phyloP scores from a whole-genome alignment of 106 monocot species.

The Apostasia ramifera region DNA sequence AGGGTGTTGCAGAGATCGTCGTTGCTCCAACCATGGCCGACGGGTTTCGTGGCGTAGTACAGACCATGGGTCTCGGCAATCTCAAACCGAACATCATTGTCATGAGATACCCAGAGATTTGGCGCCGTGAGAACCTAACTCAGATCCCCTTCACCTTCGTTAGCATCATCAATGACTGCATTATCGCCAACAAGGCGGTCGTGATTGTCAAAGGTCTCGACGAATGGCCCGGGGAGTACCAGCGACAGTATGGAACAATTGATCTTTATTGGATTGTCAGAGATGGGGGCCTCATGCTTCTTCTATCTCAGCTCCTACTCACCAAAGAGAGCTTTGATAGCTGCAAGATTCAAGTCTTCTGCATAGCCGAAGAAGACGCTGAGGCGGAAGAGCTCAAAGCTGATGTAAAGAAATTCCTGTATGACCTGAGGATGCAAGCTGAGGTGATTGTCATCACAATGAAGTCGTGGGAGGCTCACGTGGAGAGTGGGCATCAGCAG shows the following conservation, averaged over 20 bases:
- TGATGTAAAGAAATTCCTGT: conserved; percentile 93
- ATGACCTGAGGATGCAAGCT: conserved; percentile 93
- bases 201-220: conserved; percentile 96
- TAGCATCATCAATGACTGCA: conserved; percentile 93
- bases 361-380: conserved; percentile 93
- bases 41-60: conserved; percentile 88
- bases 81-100: conserved; percentile 97
- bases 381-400: conserved; percentile 91
- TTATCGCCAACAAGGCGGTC: conserved; percentile 94
- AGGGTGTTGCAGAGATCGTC: conserved; percentile 92
- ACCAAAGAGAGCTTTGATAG: conserved; percentile 91
- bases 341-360: conserved; percentile 97
- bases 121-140: conserved; percentile 88
- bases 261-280: conserved; percentile 99
- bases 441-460: conserved; percentile 91
- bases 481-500: conserved; percentile 44
- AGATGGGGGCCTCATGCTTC: conserved; percentile 94
- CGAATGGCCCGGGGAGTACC: conserved; percentile 98
- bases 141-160: conserved; percentile 93
- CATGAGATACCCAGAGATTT: conserved; percentile 97
- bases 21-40: conserved; percentile 85
- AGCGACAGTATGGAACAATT: conserved; percentile 89
- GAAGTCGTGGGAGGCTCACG: conserved; percentile 74
- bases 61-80: conserved; percentile 98
- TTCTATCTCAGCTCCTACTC: conserved; percentile 88